Evolutionary conservation across 106 monocot genomes (phyloP).

Genomic region (Apostasia ramifera): DNA sequence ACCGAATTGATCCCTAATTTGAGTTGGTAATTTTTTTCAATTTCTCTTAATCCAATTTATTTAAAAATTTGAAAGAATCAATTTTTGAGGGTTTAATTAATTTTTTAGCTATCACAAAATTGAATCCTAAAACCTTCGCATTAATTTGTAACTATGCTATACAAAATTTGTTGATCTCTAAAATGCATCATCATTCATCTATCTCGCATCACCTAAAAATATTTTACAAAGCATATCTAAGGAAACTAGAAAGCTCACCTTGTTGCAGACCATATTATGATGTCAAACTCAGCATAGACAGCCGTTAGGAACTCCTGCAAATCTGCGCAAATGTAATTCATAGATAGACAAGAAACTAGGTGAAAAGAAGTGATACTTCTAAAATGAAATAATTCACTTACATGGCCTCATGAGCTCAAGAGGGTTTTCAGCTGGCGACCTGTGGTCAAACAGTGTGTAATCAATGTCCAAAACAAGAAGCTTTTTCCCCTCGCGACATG

Average conservation of each 20-base stretch:
- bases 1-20: too few species aligned
- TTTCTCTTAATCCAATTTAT: too few species aligned
- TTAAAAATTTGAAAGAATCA: too few species aligned
- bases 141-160: too few species aligned
- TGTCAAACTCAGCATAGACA: constrained; percentile 84
- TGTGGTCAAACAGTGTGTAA: constrained; percentile 94
- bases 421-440: constrained; percentile 90
- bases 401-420: constrained; percentile 92
- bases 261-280: constrained; percentile 99
- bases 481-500: constrained; percentile 90
- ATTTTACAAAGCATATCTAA: not conserved
- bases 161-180: too few species aligned
- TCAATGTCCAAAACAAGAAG: constrained; percentile 96
- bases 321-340: constrained; percentile 44
- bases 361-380: not conserved
- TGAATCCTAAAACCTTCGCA: too few species aligned
- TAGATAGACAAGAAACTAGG: constrained; percentile 2
- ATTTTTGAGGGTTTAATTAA: too few species aligned
- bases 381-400: constrained; percentile 21
- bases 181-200: too few species aligned
- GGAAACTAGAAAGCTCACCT: constrained; percentile 37
- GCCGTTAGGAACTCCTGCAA: constrained; percentile 94
- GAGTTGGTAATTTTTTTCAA: too few species aligned
- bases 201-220: too few species aligned
- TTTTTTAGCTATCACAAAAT: too few species aligned